Base-by-base conservation (phyloP, 192 early-diverging fungal species). In the Mortierella claussenii region DNA sequence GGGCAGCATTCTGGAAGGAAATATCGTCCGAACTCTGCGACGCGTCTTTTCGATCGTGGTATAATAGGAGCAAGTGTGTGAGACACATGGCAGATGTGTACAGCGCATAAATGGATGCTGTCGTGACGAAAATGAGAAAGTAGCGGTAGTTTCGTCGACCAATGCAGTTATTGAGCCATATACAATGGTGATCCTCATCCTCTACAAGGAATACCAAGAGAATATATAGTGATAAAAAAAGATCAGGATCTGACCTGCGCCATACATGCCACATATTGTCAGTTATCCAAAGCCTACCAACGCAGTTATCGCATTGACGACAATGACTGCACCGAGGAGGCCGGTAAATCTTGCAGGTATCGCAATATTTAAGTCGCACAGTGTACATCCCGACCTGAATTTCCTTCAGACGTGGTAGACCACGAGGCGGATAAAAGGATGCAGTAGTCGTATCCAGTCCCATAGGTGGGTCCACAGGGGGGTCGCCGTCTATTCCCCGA, bases 81-180 rank as follows among this genome's bases (percentile, higher is more conserved):
- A 95, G 66, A 13, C 82, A 81, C 48, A 91, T 89, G 1, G 71
- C 83, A 75, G 55, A 89, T 53, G 18, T 91, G 81, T 67, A 90
- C 88, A 54, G 85, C 10, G 43, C 86, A 82, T 60, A 96, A 49
- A 89, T 4, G 4, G 87, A 87, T n/a, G 83, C 79, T 0, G 85
- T 70, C 30, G 84, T 43, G 8, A 95, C 80, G 57, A 96, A 95
- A 15, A 85, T 86, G 68, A 95, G 91, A 64, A 98, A 98, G 43
- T 89, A 87, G 17, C 88, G 85, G 75, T 93, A 93, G 79, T 93
- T 93, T 55, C 91, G 80, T 32, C 86, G 86, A 4, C 97, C 97
- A 46, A 98, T 88, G 78, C 96, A 97, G 79, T 94, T 96, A 67
- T 91, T 94, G 9, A 94, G 90, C 96, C 96, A 98, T 26, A 94